These are phyloP conservation scores for Colletotrichum cuscutae DNA, from an alignment of 2,329 filamentous ascomycete genomes.

Conservation along the genomic window DNA sequence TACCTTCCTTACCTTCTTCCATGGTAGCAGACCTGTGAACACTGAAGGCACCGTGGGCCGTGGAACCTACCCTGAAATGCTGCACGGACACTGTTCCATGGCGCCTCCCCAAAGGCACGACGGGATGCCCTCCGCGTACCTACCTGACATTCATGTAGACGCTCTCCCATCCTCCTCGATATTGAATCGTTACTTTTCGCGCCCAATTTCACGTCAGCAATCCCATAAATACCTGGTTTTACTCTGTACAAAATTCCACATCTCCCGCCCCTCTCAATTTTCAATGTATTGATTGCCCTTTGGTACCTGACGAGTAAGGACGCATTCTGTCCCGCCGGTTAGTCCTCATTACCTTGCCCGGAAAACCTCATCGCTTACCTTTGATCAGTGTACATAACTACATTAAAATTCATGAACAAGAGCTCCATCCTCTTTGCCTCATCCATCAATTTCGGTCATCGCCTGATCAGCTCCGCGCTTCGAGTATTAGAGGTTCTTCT, in stretches of 20 bases:
- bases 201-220: background rate
- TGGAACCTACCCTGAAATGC: too few relatives aligned
- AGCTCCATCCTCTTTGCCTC: background rate
- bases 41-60: too few relatives aligned
- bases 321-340: background rate
- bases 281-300: background rate
- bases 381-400: background rate
- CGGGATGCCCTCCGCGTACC: background rate
- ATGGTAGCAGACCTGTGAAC: too few relatives aligned
- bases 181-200: background rate
- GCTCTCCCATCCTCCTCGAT: background rate
- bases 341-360: background rate
- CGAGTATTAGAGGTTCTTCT: background rate
- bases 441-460: background rate
- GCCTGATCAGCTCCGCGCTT: background rate
- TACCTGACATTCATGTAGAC: background rate
- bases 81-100: background rate
- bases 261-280: background rate
- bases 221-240: background rate
- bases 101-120: background rate
- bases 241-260: background rate
- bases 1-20: background rate
- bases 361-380: background rate
- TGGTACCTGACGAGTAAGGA: background rate
- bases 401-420: background rate